These are phyloP conservation scores for Carpinus viminea DNA, from an alignment of 306 rosid genomes.

Conservation along the genomic window DNA sequence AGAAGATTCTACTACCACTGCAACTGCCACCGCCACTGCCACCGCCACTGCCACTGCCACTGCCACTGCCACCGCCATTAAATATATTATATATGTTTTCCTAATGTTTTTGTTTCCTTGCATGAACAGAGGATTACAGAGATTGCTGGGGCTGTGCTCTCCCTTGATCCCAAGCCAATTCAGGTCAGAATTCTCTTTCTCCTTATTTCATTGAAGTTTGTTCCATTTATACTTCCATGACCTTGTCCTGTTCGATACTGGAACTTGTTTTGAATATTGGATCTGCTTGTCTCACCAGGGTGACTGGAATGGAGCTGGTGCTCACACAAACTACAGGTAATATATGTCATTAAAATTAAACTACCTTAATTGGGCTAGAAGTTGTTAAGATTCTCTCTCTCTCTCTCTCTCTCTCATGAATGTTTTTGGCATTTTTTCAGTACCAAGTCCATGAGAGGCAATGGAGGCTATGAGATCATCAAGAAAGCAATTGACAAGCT, in stretches of 20 bases:
- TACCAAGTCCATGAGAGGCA: conserved; percentile 77
- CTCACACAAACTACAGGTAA: conserved; percentile 95
- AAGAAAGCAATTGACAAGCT: conserved; percentile 78
- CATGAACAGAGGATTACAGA: conserved; percentile 79
- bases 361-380: neutral
- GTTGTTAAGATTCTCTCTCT: neutral
- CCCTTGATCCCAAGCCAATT: conserved; percentile 95
- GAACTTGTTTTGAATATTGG: conserved; percentile 12
- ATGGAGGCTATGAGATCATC: conserved; percentile 83
- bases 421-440: conserved; percentile 35
- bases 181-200: conserved; percentile 37
- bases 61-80: neutral
- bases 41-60: neutral
- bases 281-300: conserved; percentile 40
- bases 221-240: neutral
- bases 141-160: conserved; percentile 76
- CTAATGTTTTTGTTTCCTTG: conserved; percentile 14
- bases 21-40: neutral
- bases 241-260: neutral
- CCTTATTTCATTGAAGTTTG: neutral
- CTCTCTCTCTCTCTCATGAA: neutral
- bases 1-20: neutral
- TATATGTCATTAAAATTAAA: neutral
- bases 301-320: conserved; percentile 99
- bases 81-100: neutral